A percentile compares a stretch with the other conserved stretches of the same genome.
These are phyloP conservation scores for Geotrichum carabidarum DNA, from an alignment of 1,139 yeast species.

Conservation along the genomic window DNA sequence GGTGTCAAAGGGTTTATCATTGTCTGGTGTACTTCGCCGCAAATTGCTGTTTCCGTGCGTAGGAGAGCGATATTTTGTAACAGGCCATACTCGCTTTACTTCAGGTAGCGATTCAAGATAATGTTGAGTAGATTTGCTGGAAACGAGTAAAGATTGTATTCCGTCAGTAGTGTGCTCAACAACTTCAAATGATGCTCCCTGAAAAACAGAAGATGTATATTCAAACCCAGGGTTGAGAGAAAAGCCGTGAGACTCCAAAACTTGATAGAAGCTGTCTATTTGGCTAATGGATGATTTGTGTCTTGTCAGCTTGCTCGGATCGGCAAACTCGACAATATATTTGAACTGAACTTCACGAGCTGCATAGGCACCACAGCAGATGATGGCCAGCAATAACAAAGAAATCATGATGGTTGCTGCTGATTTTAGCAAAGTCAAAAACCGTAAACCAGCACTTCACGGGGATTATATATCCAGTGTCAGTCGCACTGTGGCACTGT, in stretches of 20 bases:
- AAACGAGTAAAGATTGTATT: too few relatives aligned
- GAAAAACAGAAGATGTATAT: constrained; percentile 1
- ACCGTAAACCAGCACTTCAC: too few relatives aligned
- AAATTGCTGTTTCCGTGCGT: neutral
- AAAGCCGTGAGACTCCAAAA: constrained; percentile 4
- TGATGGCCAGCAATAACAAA: too few relatives aligned
- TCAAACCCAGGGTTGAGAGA: neutral
- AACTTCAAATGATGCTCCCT: constrained; percentile 12
- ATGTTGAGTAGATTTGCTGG: neutral
- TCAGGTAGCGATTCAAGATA: constrained; percentile 8
- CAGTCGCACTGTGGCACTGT: too few relatives aligned
- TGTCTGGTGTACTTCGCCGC: neutral
- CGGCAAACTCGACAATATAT: constrained; percentile 17
- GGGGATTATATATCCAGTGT: too few relatives aligned
- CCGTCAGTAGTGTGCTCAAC: neutral
- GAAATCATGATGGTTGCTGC: too few relatives aligned
- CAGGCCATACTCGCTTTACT: constrained; percentile 13
- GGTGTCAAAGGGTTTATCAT: too few relatives aligned
- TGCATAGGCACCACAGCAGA: too few relatives aligned
- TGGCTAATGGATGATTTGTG: constrained; percentile 1
- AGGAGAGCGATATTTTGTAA: neutral
- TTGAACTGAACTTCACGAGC: neutral
- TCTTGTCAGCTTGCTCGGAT: constrained; percentile 1
- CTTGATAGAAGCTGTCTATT: constrained; percentile 6
- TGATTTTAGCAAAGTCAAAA: too few relatives aligned